Conservation (phyloP, 257 asterid genomes). For the Fraxinus cuspidata region DNA sequence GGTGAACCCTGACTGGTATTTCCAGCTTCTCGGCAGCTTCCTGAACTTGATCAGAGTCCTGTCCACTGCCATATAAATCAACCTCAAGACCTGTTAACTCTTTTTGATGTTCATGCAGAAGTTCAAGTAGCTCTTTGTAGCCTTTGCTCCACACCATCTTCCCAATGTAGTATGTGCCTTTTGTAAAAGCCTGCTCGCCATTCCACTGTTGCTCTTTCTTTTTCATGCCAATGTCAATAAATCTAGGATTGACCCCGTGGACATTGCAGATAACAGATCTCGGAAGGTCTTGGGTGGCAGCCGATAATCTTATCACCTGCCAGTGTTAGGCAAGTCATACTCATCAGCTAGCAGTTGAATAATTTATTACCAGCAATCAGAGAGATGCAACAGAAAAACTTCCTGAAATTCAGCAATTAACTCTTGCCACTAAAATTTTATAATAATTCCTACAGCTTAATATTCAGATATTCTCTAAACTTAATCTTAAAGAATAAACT, state of each 20-base stretch:
- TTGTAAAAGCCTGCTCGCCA: slow-evolving; percentile 59
- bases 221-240: slow-evolving; percentile 79
- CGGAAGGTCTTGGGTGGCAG: slow-evolving; percentile 98
- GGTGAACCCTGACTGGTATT: slow-evolving; percentile 70
- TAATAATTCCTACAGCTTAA: neutral
- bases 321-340: slow-evolving; percentile 25
- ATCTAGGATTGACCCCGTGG: slow-evolving; percentile 95
- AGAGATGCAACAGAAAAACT: slow-evolving; percentile 1
- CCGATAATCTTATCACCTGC: slow-evolving; percentile 95
- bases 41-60: slow-evolving; percentile 77
- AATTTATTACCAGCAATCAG: slow-evolving; percentile 13
- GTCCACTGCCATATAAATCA: slow-evolving; percentile 92
- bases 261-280: slow-evolving; percentile 89
- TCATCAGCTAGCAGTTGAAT: slow-evolving; percentile 30
- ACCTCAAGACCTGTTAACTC: slow-evolving; percentile 71
- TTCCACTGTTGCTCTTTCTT: slow-evolving; percentile 62
- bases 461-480: neutral
- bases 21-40: slow-evolving; percentile 71
- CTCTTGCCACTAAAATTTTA: slow-evolving; percentile 8
- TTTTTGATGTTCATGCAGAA: slow-evolving; percentile 71
- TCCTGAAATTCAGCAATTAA: slow-evolving; percentile 5
- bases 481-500: neutral
- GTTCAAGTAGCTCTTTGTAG: slow-evolving; percentile 83
- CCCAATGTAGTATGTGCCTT: slow-evolving; percentile 92
- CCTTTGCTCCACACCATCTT: slow-evolving; percentile 99